Evolutionary conservation across 257 asterid species (phyloP), one percentile per base, ranked within the genome.

Genomic region (Hygrophila difformis): DNA sequence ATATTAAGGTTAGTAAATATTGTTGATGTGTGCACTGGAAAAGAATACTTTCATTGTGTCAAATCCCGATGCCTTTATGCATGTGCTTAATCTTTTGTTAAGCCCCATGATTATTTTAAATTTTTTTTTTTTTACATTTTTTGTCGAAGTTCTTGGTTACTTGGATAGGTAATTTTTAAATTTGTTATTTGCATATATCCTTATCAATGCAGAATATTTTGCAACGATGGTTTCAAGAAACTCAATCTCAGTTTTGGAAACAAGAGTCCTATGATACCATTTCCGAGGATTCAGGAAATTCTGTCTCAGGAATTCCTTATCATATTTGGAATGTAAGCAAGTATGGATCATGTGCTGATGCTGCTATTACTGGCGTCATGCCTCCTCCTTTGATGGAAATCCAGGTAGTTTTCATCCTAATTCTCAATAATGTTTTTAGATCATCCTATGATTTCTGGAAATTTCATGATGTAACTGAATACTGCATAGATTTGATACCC

Each of bases 321-420:
- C 96, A 86, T 68, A 58, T 80, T 36, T 91, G 96, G 95, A 86
- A 71, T 62, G 79, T 89, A 54, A 75, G 74, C 79, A 89, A 82
- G 63, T 77, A 89, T 53, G 98, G 96, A 12, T 18, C 70, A 10
- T 89, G 96, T 69, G 76, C 74, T 54, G 96, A 86, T 69, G 99
- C 92, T 64, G 96, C 96, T 61, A 80, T 91, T 48, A 80, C 92
- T 60, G 94, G 96, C 58, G 62, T 79, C 62, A 86, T 91, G 95
- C 95, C 96, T 56, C 99, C 99, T 49, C 95, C 99, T 36, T 74
- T 91, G 37, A 70, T 86, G 93, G 96, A 91, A 66, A 64, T 74
- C 39, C 93, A 82, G 95, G 99, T 84, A 62, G 44, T 67, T 29
- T 17, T 33, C 31, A 26, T 8, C 2, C 44, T 20, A n/a, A n/a